Percentiles rank a stretch among this genome's conserved stretches.
These are phyloP conservation scores for Cudoniella acicularis DNA, from an alignment of 495 filamentous ascomycete genomes.

Conservation along the genomic window DNA sequence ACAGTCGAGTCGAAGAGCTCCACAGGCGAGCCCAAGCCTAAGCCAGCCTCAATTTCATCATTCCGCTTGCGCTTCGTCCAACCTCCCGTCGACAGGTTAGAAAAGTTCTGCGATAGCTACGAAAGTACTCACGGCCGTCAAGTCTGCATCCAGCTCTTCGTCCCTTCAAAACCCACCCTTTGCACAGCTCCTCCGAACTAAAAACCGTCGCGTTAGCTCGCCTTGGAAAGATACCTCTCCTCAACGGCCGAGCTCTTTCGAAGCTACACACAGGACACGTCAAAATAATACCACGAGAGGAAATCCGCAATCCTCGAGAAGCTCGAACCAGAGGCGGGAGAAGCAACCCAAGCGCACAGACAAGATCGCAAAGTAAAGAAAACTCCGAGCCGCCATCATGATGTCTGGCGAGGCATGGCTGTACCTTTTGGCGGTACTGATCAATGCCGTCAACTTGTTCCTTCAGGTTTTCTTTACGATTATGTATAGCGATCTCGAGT, in stretches of 20 bases:
- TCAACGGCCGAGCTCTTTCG: background rate
- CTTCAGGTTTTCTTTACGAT: conserved; percentile 99
- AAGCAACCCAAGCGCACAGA: background rate
- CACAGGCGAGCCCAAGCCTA: no score
- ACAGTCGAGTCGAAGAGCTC: background rate
- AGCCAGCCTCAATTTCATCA: conserved; percentile 21
- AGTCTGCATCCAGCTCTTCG: background rate
- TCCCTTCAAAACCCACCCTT: background rate
- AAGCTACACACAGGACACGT: background rate
- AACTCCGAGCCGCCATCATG: conserved; percentile 36
- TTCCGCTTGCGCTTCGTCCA: conserved; percentile 8
- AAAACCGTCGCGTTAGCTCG: background rate
- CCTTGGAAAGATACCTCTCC: background rate
- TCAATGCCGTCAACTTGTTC: conserved; percentile 99
- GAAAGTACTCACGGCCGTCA: background rate
- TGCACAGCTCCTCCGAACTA: background rate
- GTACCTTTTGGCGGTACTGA: conserved; percentile 95
- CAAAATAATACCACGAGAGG: background rate
- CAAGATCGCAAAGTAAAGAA: background rate
- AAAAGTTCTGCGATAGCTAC: conserved; percentile 14
- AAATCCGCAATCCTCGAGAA: background rate
- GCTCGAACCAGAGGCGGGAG: background rate
- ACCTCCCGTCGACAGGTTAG: conserved; percentile 1
- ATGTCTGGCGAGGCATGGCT: conserved; percentile 99
- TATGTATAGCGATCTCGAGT: conserved; percentile 99